These are phyloP conservation scores for Russula ochroleuca DNA, from an alignment of 768 basidiomycete genomes.

Conservation along the genomic window DNA sequence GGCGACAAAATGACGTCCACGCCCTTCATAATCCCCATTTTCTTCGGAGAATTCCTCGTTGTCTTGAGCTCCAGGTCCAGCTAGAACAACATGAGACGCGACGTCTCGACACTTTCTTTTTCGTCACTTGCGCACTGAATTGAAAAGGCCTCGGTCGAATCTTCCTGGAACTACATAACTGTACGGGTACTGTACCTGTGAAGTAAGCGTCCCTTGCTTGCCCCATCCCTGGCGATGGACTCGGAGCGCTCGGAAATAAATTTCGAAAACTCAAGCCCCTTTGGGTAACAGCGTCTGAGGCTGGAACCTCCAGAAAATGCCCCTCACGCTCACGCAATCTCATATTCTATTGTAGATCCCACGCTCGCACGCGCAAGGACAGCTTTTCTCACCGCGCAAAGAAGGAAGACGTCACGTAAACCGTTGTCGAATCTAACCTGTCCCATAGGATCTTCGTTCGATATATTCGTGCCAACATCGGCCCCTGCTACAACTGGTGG, in stretches of 20 bases:
- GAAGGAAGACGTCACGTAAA: background rate
- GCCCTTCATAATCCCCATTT: background rate
- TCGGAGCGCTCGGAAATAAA: background rate
- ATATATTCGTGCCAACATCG: conserved; percentile 7
- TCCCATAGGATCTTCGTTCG: conserved; percentile 7
- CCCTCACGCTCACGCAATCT: no score
- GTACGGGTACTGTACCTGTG: no score
- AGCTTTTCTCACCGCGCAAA: background rate
- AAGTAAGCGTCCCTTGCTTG: no score
- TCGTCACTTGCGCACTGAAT: no score
- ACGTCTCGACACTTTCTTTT: background rate
- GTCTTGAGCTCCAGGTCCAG: background rate
- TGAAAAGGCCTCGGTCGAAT: no score
- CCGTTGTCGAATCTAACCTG: background rate
- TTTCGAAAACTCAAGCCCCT: background rate
- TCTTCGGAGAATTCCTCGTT: conserved; percentile 3
- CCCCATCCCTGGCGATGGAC: background rate
- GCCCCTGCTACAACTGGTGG: background rate
- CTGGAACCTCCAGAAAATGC: no score
- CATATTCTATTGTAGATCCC: background rate
- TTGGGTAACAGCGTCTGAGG: no score
- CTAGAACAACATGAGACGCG: background rate
- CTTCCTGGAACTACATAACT: no score
- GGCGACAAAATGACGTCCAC: background rate
- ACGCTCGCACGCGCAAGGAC: background rate